Percentiles rank a stretch among this genome's conserved stretches.
Evolutionary conservation across 371 early-diverging fungal species (phyloP).

Genomic region (Apophysomyces trapeziformis): DNA sequence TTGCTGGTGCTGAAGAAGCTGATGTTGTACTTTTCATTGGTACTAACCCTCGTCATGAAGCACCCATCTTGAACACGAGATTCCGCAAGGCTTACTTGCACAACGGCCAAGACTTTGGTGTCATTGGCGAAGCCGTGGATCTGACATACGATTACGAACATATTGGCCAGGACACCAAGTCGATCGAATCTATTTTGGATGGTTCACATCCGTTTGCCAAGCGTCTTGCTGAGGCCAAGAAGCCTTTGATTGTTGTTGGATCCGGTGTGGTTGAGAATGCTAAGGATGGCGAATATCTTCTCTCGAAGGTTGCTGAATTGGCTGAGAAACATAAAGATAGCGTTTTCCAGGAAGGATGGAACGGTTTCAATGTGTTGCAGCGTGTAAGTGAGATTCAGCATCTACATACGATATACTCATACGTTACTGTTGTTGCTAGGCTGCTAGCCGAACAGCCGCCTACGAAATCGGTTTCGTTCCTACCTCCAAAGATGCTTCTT

Average conservation of each 20-base stretch:
- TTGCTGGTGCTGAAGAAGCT: conserved; percentile 89
- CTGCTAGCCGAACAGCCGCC: conserved; percentile 89
- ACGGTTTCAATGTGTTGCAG: conserved; percentile 90
- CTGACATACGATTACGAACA: conserved; percentile 93
- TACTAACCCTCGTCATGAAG: conserved; percentile 97
- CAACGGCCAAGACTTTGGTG: conserved; percentile 78
- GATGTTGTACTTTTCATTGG: conserved; percentile 93
- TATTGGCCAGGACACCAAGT: conserved; percentile 72
- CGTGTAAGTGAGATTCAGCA: conserved; percentile 54
- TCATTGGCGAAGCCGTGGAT: conserved; percentile 78
- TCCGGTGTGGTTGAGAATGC: conserved; percentile 79
- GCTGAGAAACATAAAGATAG: conserved; percentile 72
- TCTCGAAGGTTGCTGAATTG: conserved; percentile 70
- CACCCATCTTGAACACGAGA: conserved; percentile 93
- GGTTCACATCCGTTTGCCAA: conserved; percentile 78
- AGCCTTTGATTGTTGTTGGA: conserved; percentile 92
- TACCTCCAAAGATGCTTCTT: conserved; percentile 46
- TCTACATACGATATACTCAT: background rate
- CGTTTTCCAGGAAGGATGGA: conserved; percentile 83
- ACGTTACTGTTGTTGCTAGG: conserved; percentile 37
- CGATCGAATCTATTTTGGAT: conserved; percentile 72
- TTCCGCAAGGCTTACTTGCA: conserved; percentile 93
- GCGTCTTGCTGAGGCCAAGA: conserved; percentile 83
- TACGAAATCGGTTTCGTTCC: conserved; percentile 89
- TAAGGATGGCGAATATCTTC: conserved; percentile 70